Base-by-base conservation (phyloP, 2,329 filamentous ascomycete genomes). In the Colletotrichum australisinense region DNA sequence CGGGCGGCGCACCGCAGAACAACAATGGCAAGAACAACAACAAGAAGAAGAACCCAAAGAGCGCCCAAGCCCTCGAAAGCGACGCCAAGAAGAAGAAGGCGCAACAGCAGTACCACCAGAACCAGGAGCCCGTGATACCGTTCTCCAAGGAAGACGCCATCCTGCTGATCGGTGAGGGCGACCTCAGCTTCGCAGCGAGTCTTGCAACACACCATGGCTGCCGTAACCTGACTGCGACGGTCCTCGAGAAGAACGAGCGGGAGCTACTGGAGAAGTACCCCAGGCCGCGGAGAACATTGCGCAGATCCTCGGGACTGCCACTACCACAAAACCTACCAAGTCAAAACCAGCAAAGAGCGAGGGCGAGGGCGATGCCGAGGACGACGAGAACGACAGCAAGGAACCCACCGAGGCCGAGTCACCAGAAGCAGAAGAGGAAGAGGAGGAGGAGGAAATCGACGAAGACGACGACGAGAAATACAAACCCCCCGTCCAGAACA, bases 81-180 rank as follows among this genome's bases (percentile, higher is more conserved):
- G 53, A 56, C 14, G 38, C 64, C n/a, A 72, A 73, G 63, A 70
- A 73, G 69, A 66, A 70, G 38, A 77, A 78, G 75, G 60, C 28
- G 28, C 71, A 73, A 19, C 46, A 71, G 62, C 69, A 77, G 42
- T 77, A 80, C 56, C 75, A 75, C 7, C 78, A 80, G 65, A 80
- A 83, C 66, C 77, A 79, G 75, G 82, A 82, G 75, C 90, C 87
- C 28, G 89, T 85, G 4, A 91, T 95, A 26, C 94, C 94, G 19
- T 95, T 96, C 82, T 81, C 86, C 28, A 84, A 88, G 52, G 83
- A 88, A 77, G 90, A 95, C 76, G 85, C 88, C 77, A 94, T 96
- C 75, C 90, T 97, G 7, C 89, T 96, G 3, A 84, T 96, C 64
- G 94, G 94, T 78, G 94, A 97, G 80, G 94, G 91, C 76, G 94